These are phyloP conservation scores for Endoconidiophora polonica DNA, from an alignment of 2,329 filamentous ascomycete species.

Conservation along the genomic window DNA sequence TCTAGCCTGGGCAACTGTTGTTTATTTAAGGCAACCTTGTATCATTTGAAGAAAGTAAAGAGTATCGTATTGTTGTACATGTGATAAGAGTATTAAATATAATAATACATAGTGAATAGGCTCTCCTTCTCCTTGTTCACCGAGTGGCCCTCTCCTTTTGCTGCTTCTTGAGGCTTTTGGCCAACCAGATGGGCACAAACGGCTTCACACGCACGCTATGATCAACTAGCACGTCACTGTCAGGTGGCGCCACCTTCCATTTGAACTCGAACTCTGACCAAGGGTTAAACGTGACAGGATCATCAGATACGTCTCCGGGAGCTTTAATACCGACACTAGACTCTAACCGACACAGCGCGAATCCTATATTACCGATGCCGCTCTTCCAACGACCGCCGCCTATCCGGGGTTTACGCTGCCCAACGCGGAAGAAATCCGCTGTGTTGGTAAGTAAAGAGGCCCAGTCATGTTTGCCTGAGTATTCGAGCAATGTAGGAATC, in stretches of 20 bases:
- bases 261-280: conserved; percentile 41
- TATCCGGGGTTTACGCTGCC: conserved; percentile 19
- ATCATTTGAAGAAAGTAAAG: neutral
- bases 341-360: conserved; percentile 75
- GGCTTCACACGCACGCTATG: conserved; percentile 46
- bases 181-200: conserved; percentile 67
- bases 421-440: conserved; percentile 41
- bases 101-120: neutral
- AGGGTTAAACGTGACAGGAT: conserved; percentile 43
- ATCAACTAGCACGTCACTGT: conserved; percentile 18
- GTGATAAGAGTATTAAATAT: neutral
- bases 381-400: conserved; percentile 45
- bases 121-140: neutral
- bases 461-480: conserved; percentile 23
- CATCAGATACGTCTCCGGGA: conserved; percentile 41
- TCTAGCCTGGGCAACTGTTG: neutral
- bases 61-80: neutral
- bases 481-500: conserved; percentile 28
- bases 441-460: conserved; percentile 26
- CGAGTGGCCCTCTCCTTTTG: neutral
- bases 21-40: neutral
- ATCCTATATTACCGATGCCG: conserved; percentile 68
- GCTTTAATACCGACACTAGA: conserved; percentile 71
- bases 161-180: conserved; percentile 22
- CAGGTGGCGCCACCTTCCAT: conserved; percentile 12